Evolutionary conservation across 129 eudicot genomes (phyloP), one percentile per base, ranked within the genome.

Genomic region (Pseudognaphalium luteoalbum): DNA sequence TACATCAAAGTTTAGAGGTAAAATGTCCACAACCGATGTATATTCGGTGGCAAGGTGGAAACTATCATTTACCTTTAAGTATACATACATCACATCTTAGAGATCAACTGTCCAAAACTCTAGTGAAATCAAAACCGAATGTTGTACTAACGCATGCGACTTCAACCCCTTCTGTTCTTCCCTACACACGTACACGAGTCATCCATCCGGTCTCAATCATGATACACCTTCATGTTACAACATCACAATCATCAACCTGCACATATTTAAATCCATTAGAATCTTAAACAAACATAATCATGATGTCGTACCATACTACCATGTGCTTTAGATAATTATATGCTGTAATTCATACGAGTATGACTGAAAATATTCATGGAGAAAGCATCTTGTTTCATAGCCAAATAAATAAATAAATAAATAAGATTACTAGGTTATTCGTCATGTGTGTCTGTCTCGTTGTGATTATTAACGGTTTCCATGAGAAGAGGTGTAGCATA

Each of bases 401-500:
- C 60, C 2, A 51, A 51, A 41, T 57, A 66, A 2, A 32, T 12
- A 2, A 32, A 32, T 2, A 32, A 32, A 32, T 32, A 32, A 8
- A 51, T 1, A 77, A 79, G 22, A 71, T 35, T 72, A 35, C 73
- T 64, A 28, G 74, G 61, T 81, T 78, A 94, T 75, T 86, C 90
- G 20, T 87, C 89, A 74, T 87, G 97, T 82, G 87, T 81, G 60
- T 88, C 91, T 75, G 80, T 83, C 81, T 91, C 94, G 68, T 81
- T 82, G 78, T 87, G 89, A 75, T 87, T 91, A 70, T 79, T 80
- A 21, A 87, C 73, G 47, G 99, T 76, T 79, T 94, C 87, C 11
- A 94, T 73, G 37, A 94, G 88, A 83, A 94, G 89, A 15, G 97
- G 97, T 41, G 96, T 91, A 30, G 97, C 97, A 39, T 82, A 94